A percentile compares a stretch with the other conserved stretches of the same genome.
These are phyloP conservation scores for Striga asiatica DNA, from an alignment of 257 asterid genomes.

Conservation along the genomic window DNA sequence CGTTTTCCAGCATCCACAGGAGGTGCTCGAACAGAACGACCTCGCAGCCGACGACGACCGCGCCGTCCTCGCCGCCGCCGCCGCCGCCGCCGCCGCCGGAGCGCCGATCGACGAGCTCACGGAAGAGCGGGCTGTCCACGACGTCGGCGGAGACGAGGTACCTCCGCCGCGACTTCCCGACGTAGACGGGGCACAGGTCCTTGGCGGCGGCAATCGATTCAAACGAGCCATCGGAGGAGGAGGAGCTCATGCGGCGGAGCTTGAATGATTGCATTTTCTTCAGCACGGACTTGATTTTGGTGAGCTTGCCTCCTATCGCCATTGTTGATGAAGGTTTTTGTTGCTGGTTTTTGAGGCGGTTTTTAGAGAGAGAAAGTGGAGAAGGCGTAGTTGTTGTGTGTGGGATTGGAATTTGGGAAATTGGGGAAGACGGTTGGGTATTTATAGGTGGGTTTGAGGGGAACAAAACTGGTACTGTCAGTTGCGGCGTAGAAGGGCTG, in stretches of 20 bases:
- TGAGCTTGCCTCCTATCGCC: constrained; percentile 83
- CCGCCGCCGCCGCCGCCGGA: constrained; percentile 12
- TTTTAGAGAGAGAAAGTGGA: background rate
- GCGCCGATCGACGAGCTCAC: constrained; percentile 53
- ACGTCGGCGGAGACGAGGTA: constrained; percentile 70
- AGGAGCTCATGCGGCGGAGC: constrained; percentile 45
- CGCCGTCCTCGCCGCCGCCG: constrained; percentile 15
- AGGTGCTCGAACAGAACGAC: constrained; percentile 90
- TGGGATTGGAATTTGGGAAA: constrained; percentile 22
- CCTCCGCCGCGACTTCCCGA: constrained; percentile 82
- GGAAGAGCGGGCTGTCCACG: constrained; percentile 70
- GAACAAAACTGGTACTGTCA: background rate
- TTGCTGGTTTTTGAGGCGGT: too few relatives aligned
- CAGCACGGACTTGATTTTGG: constrained; percentile 73
- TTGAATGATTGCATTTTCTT: constrained; percentile 96
- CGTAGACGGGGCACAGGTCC: constrained; percentile 66
- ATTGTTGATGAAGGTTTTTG: too few relatives aligned
- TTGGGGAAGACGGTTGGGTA: constrained; percentile 22
- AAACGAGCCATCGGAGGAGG: constrained; percentile 31
- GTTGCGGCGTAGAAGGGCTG: background rate
- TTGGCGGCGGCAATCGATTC: constrained; percentile 7
- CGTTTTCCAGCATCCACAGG: constrained; percentile 39
- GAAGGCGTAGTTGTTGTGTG: constrained; percentile 15
- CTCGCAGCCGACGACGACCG: constrained; percentile 61
- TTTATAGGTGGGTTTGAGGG: constrained; percentile 15